phyloP scores from a whole-genome alignment of 2,329 filamentous ascomycete species.

The Phyllosticta capitalensis region DNA sequence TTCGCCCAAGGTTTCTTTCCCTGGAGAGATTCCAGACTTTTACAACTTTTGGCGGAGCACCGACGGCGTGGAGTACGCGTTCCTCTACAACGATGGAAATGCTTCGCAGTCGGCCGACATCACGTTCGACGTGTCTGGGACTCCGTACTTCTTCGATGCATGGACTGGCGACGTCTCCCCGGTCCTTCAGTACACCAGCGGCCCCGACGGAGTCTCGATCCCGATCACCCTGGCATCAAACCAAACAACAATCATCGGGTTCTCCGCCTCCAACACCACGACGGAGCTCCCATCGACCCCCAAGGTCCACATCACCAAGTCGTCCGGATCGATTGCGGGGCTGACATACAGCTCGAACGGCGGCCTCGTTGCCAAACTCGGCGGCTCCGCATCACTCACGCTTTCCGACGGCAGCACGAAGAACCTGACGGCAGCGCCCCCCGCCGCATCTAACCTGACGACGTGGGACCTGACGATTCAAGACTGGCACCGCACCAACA shows the following conservation, averaged over 20 bases:
- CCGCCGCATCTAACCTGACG: constrained; percentile 17
- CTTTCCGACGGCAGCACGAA: constrained; percentile 12
- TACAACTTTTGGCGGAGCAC: constrained; percentile 31
- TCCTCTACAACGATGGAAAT: constrained; percentile 30
- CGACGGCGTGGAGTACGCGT: constrained; percentile 27
- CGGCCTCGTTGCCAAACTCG: constrained; percentile 8
- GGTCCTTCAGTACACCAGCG: constrained; percentile 25
- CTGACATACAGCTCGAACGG: not conserved
- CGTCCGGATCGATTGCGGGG: not conserved
- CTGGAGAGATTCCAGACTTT: constrained; percentile 21
- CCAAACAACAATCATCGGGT: constrained; percentile 32
- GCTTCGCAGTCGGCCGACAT: constrained; percentile 10
- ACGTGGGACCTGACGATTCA: constrained; percentile 31
- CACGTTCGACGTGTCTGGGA: constrained; percentile 10
- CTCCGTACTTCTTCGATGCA: constrained; percentile 32
- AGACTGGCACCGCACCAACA: constrained; percentile 29
- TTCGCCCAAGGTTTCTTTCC: constrained; percentile 21
- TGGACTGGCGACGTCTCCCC: constrained; percentile 33
- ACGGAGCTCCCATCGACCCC: not conserved
- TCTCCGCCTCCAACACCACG: constrained; percentile 14
- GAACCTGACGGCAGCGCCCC: constrained; percentile 13
- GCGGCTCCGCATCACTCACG: constrained; percentile 9
- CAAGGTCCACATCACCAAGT: not conserved
- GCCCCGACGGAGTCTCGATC: constrained; percentile 20
- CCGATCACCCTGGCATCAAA: constrained; percentile 30